These are phyloP conservation scores for Filosporella fistucella DNA, from an alignment of 495 filamentous ascomycete species.

Conservation along the genomic window DNA sequence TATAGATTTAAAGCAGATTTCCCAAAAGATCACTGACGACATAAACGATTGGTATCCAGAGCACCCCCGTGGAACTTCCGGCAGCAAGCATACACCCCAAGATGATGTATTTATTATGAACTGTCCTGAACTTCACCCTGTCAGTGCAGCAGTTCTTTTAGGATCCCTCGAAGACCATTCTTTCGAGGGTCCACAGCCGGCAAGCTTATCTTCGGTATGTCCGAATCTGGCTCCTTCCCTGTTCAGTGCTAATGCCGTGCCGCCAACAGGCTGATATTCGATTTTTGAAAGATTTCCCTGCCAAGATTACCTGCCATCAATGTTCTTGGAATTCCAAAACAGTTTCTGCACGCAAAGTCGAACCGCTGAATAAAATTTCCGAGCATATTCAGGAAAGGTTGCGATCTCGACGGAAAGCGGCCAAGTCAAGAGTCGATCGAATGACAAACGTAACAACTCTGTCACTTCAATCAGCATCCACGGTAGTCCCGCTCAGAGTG, in stretches of 20 bases:
- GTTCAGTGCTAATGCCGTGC: not conserved
- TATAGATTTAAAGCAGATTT: not conserved
- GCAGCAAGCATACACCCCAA: not conserved
- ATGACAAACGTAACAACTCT: too few species aligned
- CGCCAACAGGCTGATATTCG: not conserved
- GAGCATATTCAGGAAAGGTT: slow-evolving; percentile 2
- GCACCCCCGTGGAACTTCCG: not conserved
- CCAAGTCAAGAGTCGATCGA: not conserved
- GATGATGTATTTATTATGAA: slow-evolving; percentile 4
- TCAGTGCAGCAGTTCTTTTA: not conserved
- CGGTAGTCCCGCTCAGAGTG: too few species aligned
- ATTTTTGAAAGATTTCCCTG: slow-evolving; percentile 4
- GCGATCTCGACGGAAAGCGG: not conserved
- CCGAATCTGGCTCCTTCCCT: too few species aligned
- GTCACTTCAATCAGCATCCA: too few species aligned
- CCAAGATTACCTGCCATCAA: not conserved
- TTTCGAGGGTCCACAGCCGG: not conserved
- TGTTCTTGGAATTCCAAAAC: not conserved
- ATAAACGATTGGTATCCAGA: slow-evolving; percentile 3
- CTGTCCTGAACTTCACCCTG: slow-evolving; percentile 4
- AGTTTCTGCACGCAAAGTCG: slow-evolving; percentile 1
- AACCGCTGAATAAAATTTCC: not conserved
- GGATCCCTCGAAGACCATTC: not conserved
- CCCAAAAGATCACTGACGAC: slow-evolving; percentile 2
- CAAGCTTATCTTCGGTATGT: slow-evolving; percentile 5